Evolutionary conservation across 768 basidiomycete species (phyloP), one percentile per base, ranked within the genome.

Genomic region (Hericium alpestre): DNA sequence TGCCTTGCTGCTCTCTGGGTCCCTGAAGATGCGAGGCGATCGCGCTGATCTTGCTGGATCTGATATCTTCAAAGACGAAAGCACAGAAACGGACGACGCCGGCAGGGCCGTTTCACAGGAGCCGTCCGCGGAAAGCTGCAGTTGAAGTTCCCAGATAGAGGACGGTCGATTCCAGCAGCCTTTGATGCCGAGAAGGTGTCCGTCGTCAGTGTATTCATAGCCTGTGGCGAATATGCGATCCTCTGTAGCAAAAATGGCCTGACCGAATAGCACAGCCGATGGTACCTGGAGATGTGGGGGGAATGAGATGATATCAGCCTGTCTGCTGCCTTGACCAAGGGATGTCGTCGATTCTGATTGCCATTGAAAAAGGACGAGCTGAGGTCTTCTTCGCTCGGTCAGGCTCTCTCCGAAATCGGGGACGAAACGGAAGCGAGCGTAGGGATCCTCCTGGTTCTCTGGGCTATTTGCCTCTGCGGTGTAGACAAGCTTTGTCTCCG

Each of bases 101-200:
- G 16, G 38, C 9, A 16, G 13, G 27, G 32, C 27, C 16, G 18
- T 16, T 6, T 25, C 22, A 8, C 38, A 18, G 1, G 38, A 11
- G n/a, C 12, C 25, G 11, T 4, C 12, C 13, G 53, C 39, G 6
- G 51, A 18, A 9, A 50, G 13, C 32, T 49, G 54, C 8, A 69
- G 38, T 10, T 53, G 48, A 55, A 72, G 55, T 6, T 63, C 63
- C 64, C 63, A 69, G 20, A 72, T 60, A 3, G 61, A 52, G 8
- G 66, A 58, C 0, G 65, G 65, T 1, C 68, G 59, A 55, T 71
- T 71, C 38, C 59, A 58, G 62, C 71, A 72, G 18, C 66, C 67
- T 5, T 60, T 63, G 53, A 69, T 62, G 1, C 71, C 70, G 27
- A 72, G 65, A 20, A 64, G 60, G 20, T 65, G 64, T 1, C 62